A percentile compares a stretch with the other conserved stretches of the same genome.
phyloP scores from a whole-genome alignment of 441 rosid genomes.

The Corymbia citriodora region DNA sequence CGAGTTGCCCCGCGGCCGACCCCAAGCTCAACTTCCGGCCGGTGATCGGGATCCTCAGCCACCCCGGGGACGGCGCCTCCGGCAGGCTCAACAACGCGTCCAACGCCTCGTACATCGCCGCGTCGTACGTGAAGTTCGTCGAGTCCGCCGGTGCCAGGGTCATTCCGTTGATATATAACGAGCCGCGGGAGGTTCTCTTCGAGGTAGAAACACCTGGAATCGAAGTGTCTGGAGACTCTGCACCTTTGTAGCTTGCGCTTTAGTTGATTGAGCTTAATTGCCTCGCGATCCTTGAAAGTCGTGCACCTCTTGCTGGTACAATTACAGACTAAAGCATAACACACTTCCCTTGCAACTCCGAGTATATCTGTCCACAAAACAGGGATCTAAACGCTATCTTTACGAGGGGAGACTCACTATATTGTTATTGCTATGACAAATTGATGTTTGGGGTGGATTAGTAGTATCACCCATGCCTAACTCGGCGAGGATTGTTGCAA shows the following conservation, averaged over 20 bases:
- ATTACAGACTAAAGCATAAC: not conserved
- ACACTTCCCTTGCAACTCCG: not conserved
- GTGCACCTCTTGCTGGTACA: not conserved
- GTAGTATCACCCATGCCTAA: not conserved
- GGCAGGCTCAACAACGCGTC: constrained; percentile 63
- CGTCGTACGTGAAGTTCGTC: constrained; percentile 87
- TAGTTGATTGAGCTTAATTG: not conserved
- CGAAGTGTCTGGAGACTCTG: not conserved
- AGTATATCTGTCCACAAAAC: not conserved
- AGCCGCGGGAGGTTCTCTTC: constrained; percentile 53
- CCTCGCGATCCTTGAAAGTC: not conserved
- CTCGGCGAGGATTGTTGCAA: not conserved
- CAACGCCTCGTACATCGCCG: constrained; percentile 59
- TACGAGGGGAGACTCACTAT: not conserved
- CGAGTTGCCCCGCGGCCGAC: constrained; percentile 39
- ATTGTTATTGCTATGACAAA: not conserved
- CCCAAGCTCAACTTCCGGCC: constrained; percentile 59
- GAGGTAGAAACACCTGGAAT: constrained; percentile 28
- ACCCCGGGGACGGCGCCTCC: constrained; percentile 89
- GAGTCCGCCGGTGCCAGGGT: constrained; percentile 93
- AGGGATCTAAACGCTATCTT: not conserved
- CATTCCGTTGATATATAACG: constrained; percentile 73
- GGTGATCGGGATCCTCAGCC: constrained; percentile 75
- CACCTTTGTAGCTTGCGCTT: not conserved
- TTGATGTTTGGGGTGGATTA: not conserved